Percentiles rank a stretch among this genome's conserved stretches.
These are phyloP conservation scores for Cyberlindnera lachancei DNA, from an alignment of 805 yeast genomes.

Conservation along the genomic window DNA sequence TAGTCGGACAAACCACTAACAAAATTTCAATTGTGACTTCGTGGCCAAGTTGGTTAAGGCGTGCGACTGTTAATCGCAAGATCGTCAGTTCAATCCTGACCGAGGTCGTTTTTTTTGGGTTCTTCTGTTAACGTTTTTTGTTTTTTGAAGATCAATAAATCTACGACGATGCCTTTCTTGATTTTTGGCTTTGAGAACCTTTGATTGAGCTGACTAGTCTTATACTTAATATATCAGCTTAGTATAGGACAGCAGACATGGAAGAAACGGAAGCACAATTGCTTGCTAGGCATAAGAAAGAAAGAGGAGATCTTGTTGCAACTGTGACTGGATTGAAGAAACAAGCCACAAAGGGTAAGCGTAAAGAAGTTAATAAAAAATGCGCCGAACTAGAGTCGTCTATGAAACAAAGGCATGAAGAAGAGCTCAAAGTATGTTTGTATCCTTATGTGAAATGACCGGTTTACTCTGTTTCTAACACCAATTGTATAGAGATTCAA, in stretches of 20 bases:
- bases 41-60: constrained; percentile 6
- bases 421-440: constrained; percentile 33
- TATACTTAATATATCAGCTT: no score
- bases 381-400: constrained; percentile 54
- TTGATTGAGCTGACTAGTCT: no score
- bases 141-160: no score
- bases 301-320: constrained; percentile 57
- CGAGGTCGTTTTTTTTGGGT: constrained; percentile 3
- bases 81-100: constrained; percentile 4
- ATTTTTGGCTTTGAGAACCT: no score
- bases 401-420: constrained; percentile 44
- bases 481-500: constrained; percentile 3
- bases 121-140: no score
- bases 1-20: no score
- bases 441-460: no score
- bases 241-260: no score
- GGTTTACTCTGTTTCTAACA: no score
- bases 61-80: constrained; percentile 4
- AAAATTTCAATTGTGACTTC: constrained; percentile 2
- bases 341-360: constrained; percentile 73
- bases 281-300: constrained; percentile 59
- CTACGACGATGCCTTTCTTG: no score
- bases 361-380: constrained; percentile 54
- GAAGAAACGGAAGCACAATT: constrained; percentile 42
- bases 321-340: constrained; percentile 70